Evolutionary conservation across 78 protist genomes (phyloP).

Genomic region (Creolimax fragrantissima): DNA sequence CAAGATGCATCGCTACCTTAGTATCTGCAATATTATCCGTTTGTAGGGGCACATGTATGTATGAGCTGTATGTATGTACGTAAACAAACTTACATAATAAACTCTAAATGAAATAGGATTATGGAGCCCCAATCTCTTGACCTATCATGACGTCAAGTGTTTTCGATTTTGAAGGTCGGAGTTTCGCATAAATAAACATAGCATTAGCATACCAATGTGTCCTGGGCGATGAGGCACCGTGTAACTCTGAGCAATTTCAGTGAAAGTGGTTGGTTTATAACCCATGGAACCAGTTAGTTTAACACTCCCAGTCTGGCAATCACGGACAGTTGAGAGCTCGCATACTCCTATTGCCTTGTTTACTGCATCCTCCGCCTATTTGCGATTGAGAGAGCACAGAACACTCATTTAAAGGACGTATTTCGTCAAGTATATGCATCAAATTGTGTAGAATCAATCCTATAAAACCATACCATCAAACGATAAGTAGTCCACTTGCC

Average conservation of each 20-base stretch:
- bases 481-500: conserved; percentile 97
- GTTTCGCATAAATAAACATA: no score
- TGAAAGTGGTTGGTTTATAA: not conserved
- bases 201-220: not conserved
- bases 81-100: no score
- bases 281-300: not conserved
- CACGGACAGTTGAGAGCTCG: not conserved
- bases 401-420: no score
- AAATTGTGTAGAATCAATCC: no score
- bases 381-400: no score
- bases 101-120: no score
- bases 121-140: no score
- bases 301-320: not conserved
- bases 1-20: conserved; percentile 32
- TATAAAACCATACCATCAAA: conserved; percentile 61
- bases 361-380: conserved; percentile 28
- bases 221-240: not conserved
- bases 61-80: conserved; percentile 7
- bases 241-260: not conserved
- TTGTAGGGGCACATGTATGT: no score
- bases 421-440: no score
- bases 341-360: not conserved
- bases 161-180: no score
- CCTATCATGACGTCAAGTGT: no score
- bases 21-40: not conserved